Evolutionary conservation across 768 basidiomycete genomes (phyloP), one percentile per base, ranked within the genome.

Genomic region (Coprinopsis marcescibilis): DNA sequence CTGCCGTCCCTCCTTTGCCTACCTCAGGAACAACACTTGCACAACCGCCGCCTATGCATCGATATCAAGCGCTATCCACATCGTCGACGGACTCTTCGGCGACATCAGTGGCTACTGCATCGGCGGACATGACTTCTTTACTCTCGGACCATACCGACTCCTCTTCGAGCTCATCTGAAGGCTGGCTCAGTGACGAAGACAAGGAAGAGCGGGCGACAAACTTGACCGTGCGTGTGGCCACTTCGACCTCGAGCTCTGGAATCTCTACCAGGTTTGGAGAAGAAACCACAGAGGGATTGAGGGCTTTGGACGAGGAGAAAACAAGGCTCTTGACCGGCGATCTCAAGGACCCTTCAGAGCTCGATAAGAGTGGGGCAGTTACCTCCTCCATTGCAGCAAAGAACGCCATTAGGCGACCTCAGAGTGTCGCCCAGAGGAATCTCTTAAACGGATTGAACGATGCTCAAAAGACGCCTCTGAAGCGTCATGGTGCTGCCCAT

Each of bases 61-160:
- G 48, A 49, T 48, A 50, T 30, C 30, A 41, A 30, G 12, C 49
- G 3, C 29, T 52, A 13, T 38, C 46, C n/a, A 44, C 43, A 2
- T 67, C 68, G 26, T 66, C 71, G 21, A 69, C 68, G 35, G 35
- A 7, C 10, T 20, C 38, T 8, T 40, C 38, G 6, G 20, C 21
- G 21, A 24, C 38, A 8, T 23, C 20, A 12, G 17, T 23, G 6
- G 17, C 7, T 1, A 41, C 20, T 36, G 17, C 50, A 15, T 51
- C 64, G 19, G 82, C 83, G 2, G 83, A 83, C 42, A 68, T 80
- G 56, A 77, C 73, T 47, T 83, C 79, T 21, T 64, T 83, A 37
- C 74, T 75, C n/a, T 49, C 48, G 17, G 81, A 83, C 50, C 80
- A 83, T 52, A 75, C 71, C 17, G 76, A 73, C 21, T 81, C 79